Evolutionary conservation across 129 eudicot genomes (phyloP).

Genomic region (Deinandra increscens): DNA sequence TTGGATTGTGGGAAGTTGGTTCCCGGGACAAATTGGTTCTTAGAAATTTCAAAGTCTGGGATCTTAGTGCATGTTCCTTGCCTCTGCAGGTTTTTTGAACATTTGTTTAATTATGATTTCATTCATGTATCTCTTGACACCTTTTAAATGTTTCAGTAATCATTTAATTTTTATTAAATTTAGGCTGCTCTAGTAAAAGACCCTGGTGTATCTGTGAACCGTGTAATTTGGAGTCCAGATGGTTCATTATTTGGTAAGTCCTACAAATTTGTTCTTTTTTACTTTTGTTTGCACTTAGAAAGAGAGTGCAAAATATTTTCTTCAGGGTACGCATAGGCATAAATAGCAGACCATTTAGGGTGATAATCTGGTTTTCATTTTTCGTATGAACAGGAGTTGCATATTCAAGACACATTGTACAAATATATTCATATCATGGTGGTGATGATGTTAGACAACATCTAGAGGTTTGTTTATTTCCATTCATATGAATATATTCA

Average conservation of each 20-base stretch:
- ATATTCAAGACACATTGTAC: constrained; percentile 86
- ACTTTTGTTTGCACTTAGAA: neutral
- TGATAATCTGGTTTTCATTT: constrained; percentile 5
- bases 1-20: constrained; percentile 85
- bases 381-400: constrained; percentile 71
- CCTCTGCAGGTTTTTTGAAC: constrained; percentile 56
- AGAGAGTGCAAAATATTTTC: neutral
- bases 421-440: constrained; percentile 82
- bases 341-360: neutral
- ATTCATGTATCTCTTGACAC: neutral
- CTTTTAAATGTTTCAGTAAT: neutral
- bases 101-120: neutral
- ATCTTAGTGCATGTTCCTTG: constrained; percentile 66
- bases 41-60: constrained; percentile 87
- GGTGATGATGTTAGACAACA: constrained; percentile 73
- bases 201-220: constrained; percentile 76
- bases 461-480: constrained; percentile 55
- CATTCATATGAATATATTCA: neutral
- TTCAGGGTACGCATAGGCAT: neutral
- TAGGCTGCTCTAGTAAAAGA: constrained; percentile 77
- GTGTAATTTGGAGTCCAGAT: constrained; percentile 84
- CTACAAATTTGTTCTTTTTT: neutral
- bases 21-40: constrained; percentile 65
- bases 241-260: constrained; percentile 73
- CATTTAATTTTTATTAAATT: constrained; percentile 7